Evolutionary conservation across 106 monocot genomes (phyloP).

Genomic region (Gastrodia elata): DNA sequence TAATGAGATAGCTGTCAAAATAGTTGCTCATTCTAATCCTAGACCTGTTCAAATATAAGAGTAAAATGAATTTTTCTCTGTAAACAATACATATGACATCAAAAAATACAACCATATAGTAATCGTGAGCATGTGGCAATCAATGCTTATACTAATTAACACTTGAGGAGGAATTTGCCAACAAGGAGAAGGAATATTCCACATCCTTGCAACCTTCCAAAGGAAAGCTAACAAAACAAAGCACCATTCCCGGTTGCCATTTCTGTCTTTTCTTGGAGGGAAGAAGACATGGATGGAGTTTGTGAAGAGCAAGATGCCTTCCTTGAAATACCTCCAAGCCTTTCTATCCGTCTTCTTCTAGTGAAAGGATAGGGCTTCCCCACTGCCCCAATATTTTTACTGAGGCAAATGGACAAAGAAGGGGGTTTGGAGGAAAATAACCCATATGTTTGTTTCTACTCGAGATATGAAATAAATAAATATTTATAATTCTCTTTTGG

Average conservation of each 20-base stretch:
- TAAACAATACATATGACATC: too few species aligned
- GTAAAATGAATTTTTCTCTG: too few species aligned
- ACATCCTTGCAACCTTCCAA: constrained; percentile 4
- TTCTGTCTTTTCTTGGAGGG: neutral
- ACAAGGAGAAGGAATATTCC: neutral
- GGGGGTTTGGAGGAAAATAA: neutral
- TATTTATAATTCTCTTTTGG: too few species aligned
- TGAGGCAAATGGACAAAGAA: constrained; percentile 8
- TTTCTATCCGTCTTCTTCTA: constrained; percentile 3
- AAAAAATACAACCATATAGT: too few species aligned
- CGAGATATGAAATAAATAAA: too few species aligned
- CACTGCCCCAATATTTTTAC: neutral
- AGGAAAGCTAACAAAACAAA: constrained; percentile 2
- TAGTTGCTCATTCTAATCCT: too few species aligned
- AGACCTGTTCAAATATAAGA: too few species aligned
- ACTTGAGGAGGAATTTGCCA: neutral
- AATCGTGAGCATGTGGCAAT: neutral
- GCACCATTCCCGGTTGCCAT: neutral
- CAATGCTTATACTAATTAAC: neutral
- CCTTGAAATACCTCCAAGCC: constrained; percentile 3
- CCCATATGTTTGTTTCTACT: neutral
- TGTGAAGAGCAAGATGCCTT: neutral
- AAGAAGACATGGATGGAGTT: neutral
- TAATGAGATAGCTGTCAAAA: too few species aligned
- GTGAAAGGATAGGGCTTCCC: neutral